A percentile compares a stretch with the other conserved stretches of the same genome.
Conservation (phyloP, 2,329 filamentous ascomycete species). For the Curvularia eragrostidis region DNA sequence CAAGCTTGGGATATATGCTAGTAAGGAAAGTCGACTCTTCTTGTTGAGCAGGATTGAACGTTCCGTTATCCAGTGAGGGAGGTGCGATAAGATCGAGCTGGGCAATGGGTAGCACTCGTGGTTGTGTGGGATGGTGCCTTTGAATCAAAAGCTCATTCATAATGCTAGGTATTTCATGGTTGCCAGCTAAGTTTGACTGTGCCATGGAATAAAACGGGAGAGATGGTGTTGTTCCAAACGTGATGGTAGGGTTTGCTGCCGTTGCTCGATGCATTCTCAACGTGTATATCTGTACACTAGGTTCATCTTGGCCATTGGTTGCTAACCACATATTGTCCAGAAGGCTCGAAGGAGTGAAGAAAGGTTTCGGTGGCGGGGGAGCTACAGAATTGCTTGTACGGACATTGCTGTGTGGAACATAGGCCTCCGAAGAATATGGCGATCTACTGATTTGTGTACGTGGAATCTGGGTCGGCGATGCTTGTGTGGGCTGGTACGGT, state of each 20-base stretch:
- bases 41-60: slow-evolving; percentile 41
- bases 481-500: slow-evolving; percentile 72
- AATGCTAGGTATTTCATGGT: slow-evolving; percentile 62
- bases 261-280: slow-evolving; percentile 55
- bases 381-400: slow-evolving; percentile 33
- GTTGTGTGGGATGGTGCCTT: slow-evolving; percentile 49
- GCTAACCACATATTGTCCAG: slow-evolving; percentile 72
- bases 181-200: slow-evolving; percentile 58
- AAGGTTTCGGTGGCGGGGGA: slow-evolving; percentile 38
- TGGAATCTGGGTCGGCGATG: slow-evolving; percentile 69
- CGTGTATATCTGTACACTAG: slow-evolving; percentile 47
- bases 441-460: slow-evolving; percentile 69
- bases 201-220: slow-evolving; percentile 73
- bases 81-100: slow-evolving; percentile 49
- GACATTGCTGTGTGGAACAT: slow-evolving; percentile 48
- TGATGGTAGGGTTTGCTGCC: slow-evolving; percentile 55
- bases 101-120: slow-evolving; percentile 49
- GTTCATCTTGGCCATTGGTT: slow-evolving; percentile 68
- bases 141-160: slow-evolving; percentile 49
- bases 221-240: slow-evolving; percentile 71
- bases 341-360: slow-evolving; percentile 63
- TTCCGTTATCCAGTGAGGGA: slow-evolving; percentile 39
- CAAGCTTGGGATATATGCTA: slow-evolving; percentile 57
- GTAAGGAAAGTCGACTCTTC: slow-evolving; percentile 45
- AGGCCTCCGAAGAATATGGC: slow-evolving; percentile 64